Base-by-base conservation (phyloP, 2,329 filamentous ascomycete species). In the Magnaporthiopsis incrustans region DNA sequence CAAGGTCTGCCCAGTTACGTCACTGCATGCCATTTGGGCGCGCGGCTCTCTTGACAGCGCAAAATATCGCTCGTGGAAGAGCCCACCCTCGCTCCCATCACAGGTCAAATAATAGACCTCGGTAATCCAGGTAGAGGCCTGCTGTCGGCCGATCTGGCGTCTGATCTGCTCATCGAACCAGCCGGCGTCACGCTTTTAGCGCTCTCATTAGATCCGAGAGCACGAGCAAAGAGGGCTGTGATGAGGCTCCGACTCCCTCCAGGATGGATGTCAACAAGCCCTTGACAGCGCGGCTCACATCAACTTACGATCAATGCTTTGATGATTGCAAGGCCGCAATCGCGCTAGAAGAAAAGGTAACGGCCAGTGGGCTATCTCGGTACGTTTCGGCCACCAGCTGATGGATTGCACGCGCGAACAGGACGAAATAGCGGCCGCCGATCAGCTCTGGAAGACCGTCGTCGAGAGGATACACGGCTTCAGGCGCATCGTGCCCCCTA, bases 301-400 rank as follows among this genome's bases (percentile, higher is more conserved):
- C 62, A 32, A 59, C 62, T 27, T 63, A 63, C 57, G 62, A 63
- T 57, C 33, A 53, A 44, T 63, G 62, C 57, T 63, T 63, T 33
- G 57, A 50, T 26, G 62, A 63, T 14, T 57, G 56, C 35, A 33
- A 53, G 35, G 33, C 32, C 26, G 62, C 62, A 18, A 44, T 63
- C n/a, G 22, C 57, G 57, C 56, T 63, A 4, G 62, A 63, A 33
- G 62, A 59, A 27, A 22, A 60, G 58, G 58, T 60, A 14, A 60
- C 6, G n/a, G 57, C 57, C 57, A 58, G 12, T 15, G 14, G 18
- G 2, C 44, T 25, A 25, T 25, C 18, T n/a, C 44, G n/a, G 6
- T 8, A 53, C 22, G 44, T 53, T 15, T 18, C 38, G 44, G 44
- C 6, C 18, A 25, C 22, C n/a, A 53, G n/a, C 44, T 53, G 5